Percentiles rank a stretch among this genome's conserved stretches.
phyloP scores from a whole-genome alignment of 2,329 filamentous ascomycete genomes.

The Alternaria consortialis region DNA sequence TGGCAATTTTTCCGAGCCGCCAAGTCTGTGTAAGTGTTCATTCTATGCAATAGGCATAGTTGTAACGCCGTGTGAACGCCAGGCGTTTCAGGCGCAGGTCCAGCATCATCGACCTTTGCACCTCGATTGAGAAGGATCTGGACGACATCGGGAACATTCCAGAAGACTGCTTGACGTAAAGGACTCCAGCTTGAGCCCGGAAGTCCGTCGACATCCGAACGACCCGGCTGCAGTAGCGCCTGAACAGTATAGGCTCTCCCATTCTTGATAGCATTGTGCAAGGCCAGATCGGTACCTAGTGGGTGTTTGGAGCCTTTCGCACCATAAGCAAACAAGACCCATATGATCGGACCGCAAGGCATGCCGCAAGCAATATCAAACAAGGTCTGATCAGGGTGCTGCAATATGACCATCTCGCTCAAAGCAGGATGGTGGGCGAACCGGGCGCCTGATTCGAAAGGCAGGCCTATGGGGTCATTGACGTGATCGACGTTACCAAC shows the following conservation, averaged over 20 bases:
- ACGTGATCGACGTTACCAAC: slow-evolving; percentile 33
- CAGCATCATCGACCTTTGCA: slow-evolving; percentile 36
- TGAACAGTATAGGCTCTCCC: slow-evolving; percentile 42
- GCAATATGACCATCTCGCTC: slow-evolving; percentile 36
- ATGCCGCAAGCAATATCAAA: slow-evolving; percentile 46
- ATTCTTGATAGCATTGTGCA: slow-evolving; percentile 51
- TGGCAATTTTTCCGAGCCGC: slow-evolving; percentile 29
- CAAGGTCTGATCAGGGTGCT: slow-evolving; percentile 44
- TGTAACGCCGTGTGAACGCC: slow-evolving; percentile 35
- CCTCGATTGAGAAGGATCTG: slow-evolving; percentile 41
- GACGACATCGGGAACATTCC: slow-evolving; percentile 43
- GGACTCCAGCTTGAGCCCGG: slow-evolving; percentile 40
- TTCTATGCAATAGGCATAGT: slow-evolving; percentile 37
- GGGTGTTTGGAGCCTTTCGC: slow-evolving; percentile 44
- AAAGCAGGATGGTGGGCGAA: slow-evolving; percentile 41
- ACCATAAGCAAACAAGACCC: slow-evolving; percentile 40
- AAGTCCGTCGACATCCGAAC: slow-evolving; percentile 40
- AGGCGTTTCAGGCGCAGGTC: slow-evolving; percentile 14
- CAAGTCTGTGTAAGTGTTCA: slow-evolving; percentile 26
- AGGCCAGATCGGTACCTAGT: slow-evolving; percentile 42
- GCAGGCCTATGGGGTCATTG: slow-evolving; percentile 44
- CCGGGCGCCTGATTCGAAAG: slow-evolving; percentile 33
- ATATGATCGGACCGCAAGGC: slow-evolving; percentile 37
- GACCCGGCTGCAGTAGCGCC: slow-evolving; percentile 31
- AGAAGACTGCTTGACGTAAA: slow-evolving; percentile 43